phyloP scores from a whole-genome alignment of 306 rosid genomes.

The Casuarina equisetifolia region DNA sequence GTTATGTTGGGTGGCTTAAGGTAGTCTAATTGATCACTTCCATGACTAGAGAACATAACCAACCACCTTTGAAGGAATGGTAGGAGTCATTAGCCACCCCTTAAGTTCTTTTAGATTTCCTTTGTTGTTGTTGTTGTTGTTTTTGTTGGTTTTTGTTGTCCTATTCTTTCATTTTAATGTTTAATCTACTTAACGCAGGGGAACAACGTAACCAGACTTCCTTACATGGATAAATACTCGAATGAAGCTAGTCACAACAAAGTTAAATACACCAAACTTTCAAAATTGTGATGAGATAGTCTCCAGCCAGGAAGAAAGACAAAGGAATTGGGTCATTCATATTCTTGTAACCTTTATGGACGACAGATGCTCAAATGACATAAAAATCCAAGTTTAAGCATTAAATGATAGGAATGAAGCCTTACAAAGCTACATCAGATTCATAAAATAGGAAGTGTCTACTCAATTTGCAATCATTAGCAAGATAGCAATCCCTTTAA shows the following conservation, averaged over 20 bases:
- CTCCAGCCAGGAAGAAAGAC: background rate
- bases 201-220: too few species aligned
- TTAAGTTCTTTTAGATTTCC: too few species aligned
- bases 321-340: background rate
- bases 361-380: background rate
- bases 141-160: too few species aligned
- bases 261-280: background rate
- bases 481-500: background rate
- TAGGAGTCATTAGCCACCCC: too few species aligned
- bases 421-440: background rate
- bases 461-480: background rate
- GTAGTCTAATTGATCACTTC: too few species aligned
- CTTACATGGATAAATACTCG: too few species aligned
- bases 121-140: too few species aligned
- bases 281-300: background rate
- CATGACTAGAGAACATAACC: too few species aligned
- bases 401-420: background rate
- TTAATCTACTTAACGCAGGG: too few species aligned
- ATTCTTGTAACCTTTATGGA: background rate
- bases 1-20: too few species aligned
- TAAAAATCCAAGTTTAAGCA: background rate
- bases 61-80: too few species aligned
- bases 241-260: background rate
- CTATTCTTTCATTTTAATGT: too few species aligned
- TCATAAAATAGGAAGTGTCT: background rate